phyloP scores from a whole-genome alignment of 805 yeast genomes.

The Kazachstania kunashirensis region DNA sequence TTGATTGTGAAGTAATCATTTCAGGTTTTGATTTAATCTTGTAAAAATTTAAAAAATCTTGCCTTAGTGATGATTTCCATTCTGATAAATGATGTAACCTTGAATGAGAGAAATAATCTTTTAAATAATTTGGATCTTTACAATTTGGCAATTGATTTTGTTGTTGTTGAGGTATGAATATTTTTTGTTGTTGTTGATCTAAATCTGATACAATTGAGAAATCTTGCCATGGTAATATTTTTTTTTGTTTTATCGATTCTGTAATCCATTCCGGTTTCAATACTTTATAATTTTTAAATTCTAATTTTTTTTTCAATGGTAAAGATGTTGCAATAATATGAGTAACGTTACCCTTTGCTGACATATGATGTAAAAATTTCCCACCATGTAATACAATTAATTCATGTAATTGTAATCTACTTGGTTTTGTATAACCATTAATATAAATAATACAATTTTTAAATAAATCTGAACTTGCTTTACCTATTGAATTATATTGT shows the following conservation, averaged over 20 bases:
- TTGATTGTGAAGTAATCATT: constrained; percentile 1
- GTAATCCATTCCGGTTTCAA: constrained; percentile 77
- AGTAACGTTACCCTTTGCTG: constrained; percentile 65
- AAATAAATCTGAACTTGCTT: constrained; percentile 39
- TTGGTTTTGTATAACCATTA: constrained; percentile 84
- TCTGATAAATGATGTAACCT: constrained; percentile 80
- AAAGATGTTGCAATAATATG: constrained; percentile 75
- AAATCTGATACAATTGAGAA: constrained; percentile 30
- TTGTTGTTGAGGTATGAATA: constrained; percentile 8
- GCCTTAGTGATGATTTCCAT: constrained; percentile 71
- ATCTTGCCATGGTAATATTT: constrained; percentile 58
- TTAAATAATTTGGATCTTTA: constrained; percentile 65
- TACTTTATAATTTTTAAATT: constrained; percentile 60
- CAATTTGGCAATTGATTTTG: constrained; percentile 39
- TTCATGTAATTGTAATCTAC: constrained; percentile 61
- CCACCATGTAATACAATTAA: constrained; percentile 77
- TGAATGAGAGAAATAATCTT: constrained; percentile 66
- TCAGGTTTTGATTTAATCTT: neutral
- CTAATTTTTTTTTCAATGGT: constrained; percentile 64
- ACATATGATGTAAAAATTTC: constrained; percentile 52
- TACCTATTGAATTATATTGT: constrained; percentile 9
- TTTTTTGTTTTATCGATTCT: constrained; percentile 44
- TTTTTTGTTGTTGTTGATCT: constrained; percentile 51
- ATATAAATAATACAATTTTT: constrained; percentile 58
- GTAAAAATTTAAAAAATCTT: constrained; percentile 39